Percentiles rank a stretch among this genome's conserved stretches.
phyloP scores from a whole-genome alignment of 352 stramenopile species.

The Nothophytophthora sp. region DNA sequence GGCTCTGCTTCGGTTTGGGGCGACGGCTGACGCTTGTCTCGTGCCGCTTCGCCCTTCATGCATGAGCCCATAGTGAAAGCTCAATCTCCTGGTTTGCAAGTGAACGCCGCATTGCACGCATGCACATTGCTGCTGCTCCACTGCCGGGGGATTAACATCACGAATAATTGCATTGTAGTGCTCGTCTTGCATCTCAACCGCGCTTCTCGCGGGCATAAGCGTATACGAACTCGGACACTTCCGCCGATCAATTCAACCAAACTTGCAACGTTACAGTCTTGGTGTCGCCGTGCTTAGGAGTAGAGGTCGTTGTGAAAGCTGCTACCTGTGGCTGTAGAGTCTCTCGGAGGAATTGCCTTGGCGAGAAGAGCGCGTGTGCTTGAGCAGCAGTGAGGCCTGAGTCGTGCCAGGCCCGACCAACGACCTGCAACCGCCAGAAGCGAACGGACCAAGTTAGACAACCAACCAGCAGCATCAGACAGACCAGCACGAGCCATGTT shows the following conservation, averaged over 20 bases:
- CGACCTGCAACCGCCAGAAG: constrained; percentile 46
- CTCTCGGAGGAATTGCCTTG: constrained; percentile 70
- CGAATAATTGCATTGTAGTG: no score
- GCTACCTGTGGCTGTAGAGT: constrained; percentile 73
- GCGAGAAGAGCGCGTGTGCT: constrained; percentile 76
- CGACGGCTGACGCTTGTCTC: constrained; percentile 16
- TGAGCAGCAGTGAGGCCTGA: constrained; percentile 77
- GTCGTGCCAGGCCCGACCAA: constrained; percentile 64
- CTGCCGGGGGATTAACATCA: constrained; percentile 26
- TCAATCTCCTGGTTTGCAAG: constrained; percentile 18
- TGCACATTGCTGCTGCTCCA: constrained; percentile 9
- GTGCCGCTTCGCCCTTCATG: constrained; percentile 32
- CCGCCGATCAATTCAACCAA: no score
- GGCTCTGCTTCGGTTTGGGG: constrained; percentile 37
- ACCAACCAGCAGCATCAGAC: constrained; percentile 9
- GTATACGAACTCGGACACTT: no score
- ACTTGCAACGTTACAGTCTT: not conserved
- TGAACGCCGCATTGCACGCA: constrained; percentile 2
- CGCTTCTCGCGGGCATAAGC: no score
- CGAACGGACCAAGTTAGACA: not conserved
- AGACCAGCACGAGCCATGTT: not conserved
- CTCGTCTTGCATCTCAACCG: no score
- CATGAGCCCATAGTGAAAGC: constrained; percentile 31
- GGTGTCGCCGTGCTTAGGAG: not conserved
- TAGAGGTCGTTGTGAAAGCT: not conserved